A percentile compares a stretch with the other conserved stretches of the same genome.
Evolutionary conservation across 2,329 filamentous ascomycete species (phyloP).

Genomic region (Mycosphaerella sp.): DNA sequence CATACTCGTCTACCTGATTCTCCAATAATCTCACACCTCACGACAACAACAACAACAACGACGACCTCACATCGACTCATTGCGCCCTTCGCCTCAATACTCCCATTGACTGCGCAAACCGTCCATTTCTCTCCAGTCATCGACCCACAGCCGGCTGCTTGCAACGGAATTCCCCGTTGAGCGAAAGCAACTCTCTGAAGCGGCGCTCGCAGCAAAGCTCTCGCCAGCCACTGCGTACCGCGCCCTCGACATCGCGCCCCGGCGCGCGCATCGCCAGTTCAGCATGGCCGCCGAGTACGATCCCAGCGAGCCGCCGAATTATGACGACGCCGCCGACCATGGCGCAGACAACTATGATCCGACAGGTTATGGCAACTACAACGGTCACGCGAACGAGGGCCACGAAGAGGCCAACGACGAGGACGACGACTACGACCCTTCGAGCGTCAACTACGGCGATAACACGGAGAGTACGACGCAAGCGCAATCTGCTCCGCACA

Average conservation of each 20-base stretch:
- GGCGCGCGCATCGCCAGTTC: slow-evolving; percentile 2
- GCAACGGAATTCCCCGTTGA: not conserved
- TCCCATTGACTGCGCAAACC: not conserved
- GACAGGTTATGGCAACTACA: slow-evolving; percentile 13
- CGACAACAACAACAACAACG: not conserved
- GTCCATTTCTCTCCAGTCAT: not conserved
- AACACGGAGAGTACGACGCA: slow-evolving; percentile 5
- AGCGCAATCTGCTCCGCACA: slow-evolving; percentile 12
- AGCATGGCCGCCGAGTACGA: slow-evolving; percentile 45
- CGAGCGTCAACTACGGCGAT: slow-evolving; percentile 27
- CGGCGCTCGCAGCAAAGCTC: not conserved
- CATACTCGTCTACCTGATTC: not conserved
- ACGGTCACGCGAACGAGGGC: slow-evolving; percentile 18
- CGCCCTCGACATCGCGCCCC: not conserved
- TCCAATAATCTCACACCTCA: not conserved
- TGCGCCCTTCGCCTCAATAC: not conserved
- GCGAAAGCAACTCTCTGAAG: not conserved
- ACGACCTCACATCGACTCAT: not conserved
- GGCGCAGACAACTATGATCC: slow-evolving; percentile 35
- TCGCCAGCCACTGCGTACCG: not conserved
- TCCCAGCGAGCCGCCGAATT: slow-evolving; percentile 24
- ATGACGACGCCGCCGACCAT: slow-evolving; percentile 25
- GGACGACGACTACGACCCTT: slow-evolving; percentile 34
- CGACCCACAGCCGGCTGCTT: not conserved
- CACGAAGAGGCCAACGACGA: slow-evolving; percentile 27